Evolutionary conservation across 306 rosid genomes (phyloP).

Genomic region (Citrullus mucosospermus): DNA sequence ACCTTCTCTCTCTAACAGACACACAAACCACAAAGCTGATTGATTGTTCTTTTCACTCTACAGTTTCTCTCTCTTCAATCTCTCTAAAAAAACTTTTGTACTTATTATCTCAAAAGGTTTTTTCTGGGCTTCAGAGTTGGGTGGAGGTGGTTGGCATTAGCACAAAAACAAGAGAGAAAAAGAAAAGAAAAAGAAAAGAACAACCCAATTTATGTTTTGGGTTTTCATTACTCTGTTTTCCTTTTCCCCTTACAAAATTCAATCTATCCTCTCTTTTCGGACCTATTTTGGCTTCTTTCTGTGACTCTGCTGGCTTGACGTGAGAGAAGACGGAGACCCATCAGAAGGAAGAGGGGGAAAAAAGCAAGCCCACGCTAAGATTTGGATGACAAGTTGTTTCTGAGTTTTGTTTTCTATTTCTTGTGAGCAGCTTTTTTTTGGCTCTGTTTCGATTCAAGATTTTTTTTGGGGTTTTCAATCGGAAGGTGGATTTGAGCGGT

Average conservation of each 20-base stretch:
- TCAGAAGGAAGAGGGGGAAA: background rate
- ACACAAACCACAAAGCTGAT: conserved; percentile 16
- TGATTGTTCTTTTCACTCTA: conserved; percentile 10
- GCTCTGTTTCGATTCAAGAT: background rate
- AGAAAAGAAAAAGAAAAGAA: background rate
- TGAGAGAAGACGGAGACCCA: conserved; percentile 10
- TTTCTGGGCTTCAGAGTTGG: background rate
- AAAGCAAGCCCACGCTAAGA: background rate
- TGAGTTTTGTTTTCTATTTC: background rate
- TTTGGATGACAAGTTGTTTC: conserved; percentile 7
- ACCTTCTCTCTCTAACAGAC: conserved; percentile 1
- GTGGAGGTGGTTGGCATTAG: conserved; percentile 13
- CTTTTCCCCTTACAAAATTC: conserved; percentile 18
- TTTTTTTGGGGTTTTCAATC: background rate
- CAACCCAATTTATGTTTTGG: conserved; percentile 2
- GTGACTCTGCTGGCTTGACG: conserved; percentile 3
- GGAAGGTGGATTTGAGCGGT: conserved; percentile 7
- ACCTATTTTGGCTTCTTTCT: conserved; percentile 10
- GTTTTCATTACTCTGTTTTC: conserved; percentile 21
- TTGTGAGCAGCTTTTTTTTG: background rate
- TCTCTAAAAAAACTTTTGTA: background rate
- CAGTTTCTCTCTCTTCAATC: background rate
- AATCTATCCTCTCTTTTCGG: conserved; percentile 11
- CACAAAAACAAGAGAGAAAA: conserved; percentile 11
- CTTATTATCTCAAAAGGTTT: background rate